A percentile compares a stretch with the other conserved stretches of the same genome.
These are phyloP conservation scores for Yamadazyma takamatsuzukensis DNA, from an alignment of 805 yeast genomes.

Conservation along the genomic window DNA sequence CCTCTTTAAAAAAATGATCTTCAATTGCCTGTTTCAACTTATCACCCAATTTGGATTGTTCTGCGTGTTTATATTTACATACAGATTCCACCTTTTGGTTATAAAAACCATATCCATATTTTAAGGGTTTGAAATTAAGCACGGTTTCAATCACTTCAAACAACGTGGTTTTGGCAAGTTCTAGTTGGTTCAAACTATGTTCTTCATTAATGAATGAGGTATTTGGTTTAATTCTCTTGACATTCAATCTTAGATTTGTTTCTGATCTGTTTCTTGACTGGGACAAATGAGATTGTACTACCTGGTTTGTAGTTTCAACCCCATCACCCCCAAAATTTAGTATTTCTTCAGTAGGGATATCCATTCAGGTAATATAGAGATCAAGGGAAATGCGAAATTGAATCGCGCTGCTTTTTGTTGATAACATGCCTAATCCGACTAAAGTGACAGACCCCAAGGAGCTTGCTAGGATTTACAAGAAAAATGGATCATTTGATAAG, in stretches of 20 bases:
- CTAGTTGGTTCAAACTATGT: slow-evolving; percentile 11
- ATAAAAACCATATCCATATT: slow-evolving; percentile 20
- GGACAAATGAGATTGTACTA: slow-evolving; percentile 15
- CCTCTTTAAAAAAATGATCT: slow-evolving; percentile 8
- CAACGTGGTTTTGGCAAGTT: slow-evolving; percentile 8
- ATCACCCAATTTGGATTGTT: slow-evolving; percentile 26
- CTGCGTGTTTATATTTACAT: slow-evolving; percentile 28
- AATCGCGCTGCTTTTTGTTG: slow-evolving; percentile 1
- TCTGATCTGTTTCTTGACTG: slow-evolving; percentile 10
- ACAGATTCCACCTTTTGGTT: slow-evolving; percentile 28
- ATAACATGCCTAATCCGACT: too few species aligned
- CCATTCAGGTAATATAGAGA: slow-evolving; percentile 1
- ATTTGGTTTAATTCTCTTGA: slow-evolving; percentile 19
- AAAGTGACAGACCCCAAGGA: slow-evolving; percentile 30
- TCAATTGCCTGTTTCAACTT: slow-evolving; percentile 18
- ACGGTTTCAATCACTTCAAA: slow-evolving; percentile 17
- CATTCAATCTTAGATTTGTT: slow-evolving; percentile 4
- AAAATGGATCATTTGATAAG: slow-evolving; percentile 47
- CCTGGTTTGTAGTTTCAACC: not conserved
- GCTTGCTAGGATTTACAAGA: slow-evolving; percentile 41
- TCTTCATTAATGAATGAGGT: slow-evolving; percentile 3
- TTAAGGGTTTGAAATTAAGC: slow-evolving; percentile 13
- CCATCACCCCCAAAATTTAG: slow-evolving; percentile 10
- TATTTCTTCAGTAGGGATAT: slow-evolving; percentile 10
- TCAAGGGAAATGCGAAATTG: not conserved